Evolutionary conservation across 192 early-diverging fungal genomes (phyloP).

Genomic region (Backusella mclennaniae): DNA sequence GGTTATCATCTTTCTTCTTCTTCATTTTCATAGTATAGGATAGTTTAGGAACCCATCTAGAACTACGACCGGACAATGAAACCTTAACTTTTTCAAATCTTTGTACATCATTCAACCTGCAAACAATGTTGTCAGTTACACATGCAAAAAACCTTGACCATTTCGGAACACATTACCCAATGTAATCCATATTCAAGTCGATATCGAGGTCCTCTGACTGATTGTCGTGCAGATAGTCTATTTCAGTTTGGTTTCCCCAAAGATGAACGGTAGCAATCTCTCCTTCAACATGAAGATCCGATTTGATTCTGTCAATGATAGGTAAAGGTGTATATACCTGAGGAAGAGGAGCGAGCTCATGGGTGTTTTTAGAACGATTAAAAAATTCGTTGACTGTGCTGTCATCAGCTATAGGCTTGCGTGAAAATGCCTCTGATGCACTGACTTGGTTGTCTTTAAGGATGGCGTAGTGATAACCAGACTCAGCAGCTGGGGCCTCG

Average conservation of each 20-base stretch:
- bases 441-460: background rate
- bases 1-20: background rate
- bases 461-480: slow-evolving; percentile 4
- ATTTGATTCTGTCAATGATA: background rate
- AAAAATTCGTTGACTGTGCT: slow-evolving; percentile 21
- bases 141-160: background rate
- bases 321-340: background rate
- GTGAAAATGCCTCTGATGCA: slow-evolving; percentile 11
- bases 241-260: background rate
- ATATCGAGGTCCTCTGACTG: background rate
- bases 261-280: slow-evolving; percentile 12
- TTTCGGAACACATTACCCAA: slow-evolving; percentile 2
- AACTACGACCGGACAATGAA: slow-evolving; percentile 11
- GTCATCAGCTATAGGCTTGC: background rate
- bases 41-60: slow-evolving; percentile 15
- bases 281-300: background rate
- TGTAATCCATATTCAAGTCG: background rate
- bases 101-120: background rate
- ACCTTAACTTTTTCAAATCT: background rate
- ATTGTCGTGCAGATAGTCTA: background rate
- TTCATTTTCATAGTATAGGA: slow-evolving; percentile 11
- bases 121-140: background rate
- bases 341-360: slow-evolving; percentile 3
- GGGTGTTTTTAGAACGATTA: slow-evolving; percentile 5
- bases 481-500: background rate